phyloP scores from a whole-genome alignment of 352 stramenopile species.

The Paralagenidium karlingii region DNA sequence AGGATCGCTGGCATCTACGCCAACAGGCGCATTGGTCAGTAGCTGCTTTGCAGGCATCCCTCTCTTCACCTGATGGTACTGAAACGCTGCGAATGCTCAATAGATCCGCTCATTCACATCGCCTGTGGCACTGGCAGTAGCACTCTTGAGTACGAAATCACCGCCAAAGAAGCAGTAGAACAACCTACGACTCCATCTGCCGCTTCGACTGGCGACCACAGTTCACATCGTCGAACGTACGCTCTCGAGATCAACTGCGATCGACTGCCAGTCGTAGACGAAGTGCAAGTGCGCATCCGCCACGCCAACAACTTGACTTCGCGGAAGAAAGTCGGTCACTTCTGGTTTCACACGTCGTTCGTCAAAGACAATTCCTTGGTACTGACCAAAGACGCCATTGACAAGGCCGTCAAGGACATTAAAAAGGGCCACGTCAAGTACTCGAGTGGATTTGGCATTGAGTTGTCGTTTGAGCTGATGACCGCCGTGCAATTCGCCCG shows the following conservation, averaged over 20 bases:
- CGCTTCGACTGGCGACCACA: conserved; percentile 8
- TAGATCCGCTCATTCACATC: conserved; percentile 36
- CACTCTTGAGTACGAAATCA: too few species aligned
- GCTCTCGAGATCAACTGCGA: conserved; percentile 30
- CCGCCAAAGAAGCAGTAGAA: too few species aligned
- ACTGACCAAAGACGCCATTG: conserved; percentile 49
- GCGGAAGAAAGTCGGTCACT: conserved; percentile 26
- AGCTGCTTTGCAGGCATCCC: too few species aligned
- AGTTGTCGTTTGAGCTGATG: conserved; percentile 28
- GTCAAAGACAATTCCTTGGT: conserved; percentile 14
- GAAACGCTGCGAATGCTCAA: too few species aligned
- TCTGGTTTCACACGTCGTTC: conserved; percentile 76
- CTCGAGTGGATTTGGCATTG: conserved; percentile 28
- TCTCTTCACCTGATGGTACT: too few species aligned
- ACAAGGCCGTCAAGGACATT: conserved; percentile 53
- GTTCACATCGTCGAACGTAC: too few species aligned
- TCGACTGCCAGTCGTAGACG: conserved; percentile 39
- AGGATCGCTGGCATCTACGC: conserved; percentile 25
- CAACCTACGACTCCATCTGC: conserved; percentile 13
- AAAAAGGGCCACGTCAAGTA: conserved; percentile 61
- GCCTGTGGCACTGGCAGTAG: conserved; percentile 16
- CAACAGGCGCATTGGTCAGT: conserved; percentile 34
- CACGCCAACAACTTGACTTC: conserved; percentile 17
- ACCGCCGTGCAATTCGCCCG: conserved; percentile 15
- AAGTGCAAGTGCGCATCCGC: conserved; percentile 38